Evolutionary conservation across 75 land plant genomes (phyloP), one percentile per base, ranked within the genome.

Genomic region (Pinus tabuliformis): DNA sequence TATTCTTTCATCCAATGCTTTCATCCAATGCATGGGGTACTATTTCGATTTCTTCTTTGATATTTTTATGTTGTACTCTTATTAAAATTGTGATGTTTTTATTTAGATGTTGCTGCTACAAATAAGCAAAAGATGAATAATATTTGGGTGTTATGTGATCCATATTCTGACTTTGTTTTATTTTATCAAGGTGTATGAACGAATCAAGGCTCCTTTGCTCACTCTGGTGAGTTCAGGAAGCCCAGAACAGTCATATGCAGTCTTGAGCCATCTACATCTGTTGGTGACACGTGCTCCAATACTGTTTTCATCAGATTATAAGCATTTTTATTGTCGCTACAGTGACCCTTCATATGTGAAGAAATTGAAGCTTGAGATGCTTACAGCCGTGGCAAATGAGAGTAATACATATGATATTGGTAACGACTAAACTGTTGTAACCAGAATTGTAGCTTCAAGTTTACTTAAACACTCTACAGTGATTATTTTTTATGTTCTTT

Each of bases 371-470:
- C 92, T 97, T 75, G 99, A 97, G 81, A 97, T 97, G 99, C 87
- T 97, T 81, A 97, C 98, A 80, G 98, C 99, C 59, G 93, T 97
- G 20, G 99, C 99, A 59, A 95, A 92, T 88, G 99, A 97, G 80
- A 86, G 84, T 82, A 97, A 95, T 80, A 97, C 97, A 18, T 97
- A 95, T 87, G 99, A 97, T 79, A 95, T 97, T 76, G 99, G 99
- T 97, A 74, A 77, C 79, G 5, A 24, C 58, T n/a, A 3, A 12
- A n/a, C 52, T 77, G 75, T 22, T 73, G 11, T 77, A 77, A 68
- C 13, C 9, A 49, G 54, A 9, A 49, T 49, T 49, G 11, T 9
- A 49, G 54, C 54, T 49, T 49, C 54, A 49, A 49, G 54, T 9
- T 49, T 11, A 49, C 54, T 9, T 49, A 49, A 49, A 49, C 5